phyloP scores from a whole-genome alignment of 2,329 filamentous ascomycete species.

The Onygenales sp. region DNA sequence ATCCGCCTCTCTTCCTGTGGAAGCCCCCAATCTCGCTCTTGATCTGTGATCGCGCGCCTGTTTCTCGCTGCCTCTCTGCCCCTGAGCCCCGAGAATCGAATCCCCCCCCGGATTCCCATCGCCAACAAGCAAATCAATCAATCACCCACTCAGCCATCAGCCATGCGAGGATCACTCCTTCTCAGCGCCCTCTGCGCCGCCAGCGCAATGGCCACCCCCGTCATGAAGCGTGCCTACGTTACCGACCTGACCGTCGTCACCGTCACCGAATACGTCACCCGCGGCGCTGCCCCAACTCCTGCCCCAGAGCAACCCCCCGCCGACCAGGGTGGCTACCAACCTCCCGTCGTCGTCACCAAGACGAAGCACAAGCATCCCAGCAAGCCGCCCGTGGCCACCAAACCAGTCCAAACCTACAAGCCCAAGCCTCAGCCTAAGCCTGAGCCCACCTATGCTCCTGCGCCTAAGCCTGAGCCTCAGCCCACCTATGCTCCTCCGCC shows the following conservation, averaged over 20 bases:
- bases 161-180: conserved; percentile 27
- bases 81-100: too few species aligned
- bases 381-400: not conserved
- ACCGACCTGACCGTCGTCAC: conserved; percentile 29
- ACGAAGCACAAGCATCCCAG: conserved; percentile 14
- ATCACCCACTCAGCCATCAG: not conserved
- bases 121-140: not conserved
- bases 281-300: conserved; percentile 1
- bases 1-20: conserved; percentile 23
- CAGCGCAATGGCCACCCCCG: conserved; percentile 22
- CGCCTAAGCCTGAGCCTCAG: not conserved
- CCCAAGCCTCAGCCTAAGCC: conserved; percentile 1
- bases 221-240: conserved; percentile 26
- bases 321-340: conserved; percentile 17
- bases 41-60: conserved; percentile 16
- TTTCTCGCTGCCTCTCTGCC: too few species aligned
- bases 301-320: conserved; percentile 3
- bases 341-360: conserved; percentile 24
- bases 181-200: conserved; percentile 28
- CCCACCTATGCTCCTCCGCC: not conserved
- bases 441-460: not conserved
- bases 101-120: not conserved
- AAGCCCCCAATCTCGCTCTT: conserved; percentile 23
- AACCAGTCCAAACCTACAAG: not conserved
- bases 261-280: conserved; percentile 27